Conservation (phyloP, 352 stramenopile species). For the Phytophthora melonis region DNA sequence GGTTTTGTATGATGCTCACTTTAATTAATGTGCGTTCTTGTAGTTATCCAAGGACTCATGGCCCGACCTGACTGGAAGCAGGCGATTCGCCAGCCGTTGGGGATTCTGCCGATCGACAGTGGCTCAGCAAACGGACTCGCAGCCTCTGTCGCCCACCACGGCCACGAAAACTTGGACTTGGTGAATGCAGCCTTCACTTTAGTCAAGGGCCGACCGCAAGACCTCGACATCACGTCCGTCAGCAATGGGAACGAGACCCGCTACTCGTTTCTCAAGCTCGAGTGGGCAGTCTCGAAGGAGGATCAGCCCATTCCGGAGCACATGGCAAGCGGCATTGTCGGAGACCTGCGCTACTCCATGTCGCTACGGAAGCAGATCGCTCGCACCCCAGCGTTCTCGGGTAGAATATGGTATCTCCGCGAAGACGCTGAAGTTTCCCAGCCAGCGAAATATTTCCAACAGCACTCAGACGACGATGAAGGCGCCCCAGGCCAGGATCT, state of each 20-base stretch:
- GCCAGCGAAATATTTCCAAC: constrained; percentile 42
- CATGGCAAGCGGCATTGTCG: constrained; percentile 59
- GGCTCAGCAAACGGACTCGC: constrained; percentile 64
- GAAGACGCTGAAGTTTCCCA: constrained; percentile 24
- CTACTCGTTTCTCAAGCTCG: constrained; percentile 76
- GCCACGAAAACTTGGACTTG: constrained; percentile 34
- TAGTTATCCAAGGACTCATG: constrained; percentile 77
- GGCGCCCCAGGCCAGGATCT: constrained; percentile 23
- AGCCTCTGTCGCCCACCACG: constrained; percentile 54
- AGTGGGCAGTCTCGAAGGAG: constrained; percentile 75
- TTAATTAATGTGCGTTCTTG: constrained; percentile 1
- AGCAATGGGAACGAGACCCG: constrained; percentile 48
- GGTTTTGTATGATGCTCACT: background rate
- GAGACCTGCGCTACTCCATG: constrained; percentile 60
- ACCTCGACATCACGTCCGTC: constrained; percentile 65
- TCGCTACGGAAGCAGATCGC: constrained; percentile 50
- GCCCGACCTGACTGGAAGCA: constrained; percentile 62
- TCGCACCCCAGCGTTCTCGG: constrained; percentile 38
- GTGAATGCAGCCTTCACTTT: constrained; percentile 57
- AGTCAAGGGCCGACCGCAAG: constrained; percentile 55
- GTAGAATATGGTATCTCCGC: constrained; percentile 43
- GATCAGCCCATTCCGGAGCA: constrained; percentile 51
- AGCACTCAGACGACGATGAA: constrained; percentile 16
- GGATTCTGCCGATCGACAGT: constrained; percentile 46
- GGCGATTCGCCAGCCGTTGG: constrained; percentile 60